Evolutionary conservation across 352 stramenopile species (phyloP).

Genomic region (Pythium grandisporangium): DNA sequence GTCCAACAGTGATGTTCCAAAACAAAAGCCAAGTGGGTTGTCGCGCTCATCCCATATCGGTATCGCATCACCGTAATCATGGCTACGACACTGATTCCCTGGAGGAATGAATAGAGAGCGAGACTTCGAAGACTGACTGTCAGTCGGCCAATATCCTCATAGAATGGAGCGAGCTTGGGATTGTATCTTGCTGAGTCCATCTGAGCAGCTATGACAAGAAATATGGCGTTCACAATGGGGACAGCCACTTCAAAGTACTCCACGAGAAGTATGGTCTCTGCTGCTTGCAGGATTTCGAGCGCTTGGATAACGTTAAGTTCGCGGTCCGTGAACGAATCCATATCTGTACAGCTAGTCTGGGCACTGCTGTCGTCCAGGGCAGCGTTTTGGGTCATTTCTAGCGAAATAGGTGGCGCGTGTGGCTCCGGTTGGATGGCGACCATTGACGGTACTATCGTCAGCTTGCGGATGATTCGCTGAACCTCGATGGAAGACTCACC

Average conservation of each 20-base stretch:
- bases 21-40: conserved; percentile 1
- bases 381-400: no score
- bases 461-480: no score
- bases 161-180: conserved; percentile 1
- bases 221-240: conserved; percentile 1
- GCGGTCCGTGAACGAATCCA: no score
- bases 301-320: background rate
- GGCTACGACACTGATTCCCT: background rate
- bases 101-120: background rate
- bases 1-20: conserved; percentile 3
- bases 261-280: conserved; percentile 1
- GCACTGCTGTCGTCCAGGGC: background rate
- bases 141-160: background rate
- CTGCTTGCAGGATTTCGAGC: conserved; percentile 1
- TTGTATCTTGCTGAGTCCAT: background rate
- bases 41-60: conserved; percentile 4
- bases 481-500: no score
- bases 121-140: background rate
- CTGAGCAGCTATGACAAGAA: background rate
- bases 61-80: conserved; percentile 8
- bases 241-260: conserved; percentile 4
- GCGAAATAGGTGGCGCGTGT: no score
- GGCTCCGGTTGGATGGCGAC: no score
- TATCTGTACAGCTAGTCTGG: background rate
- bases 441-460: no score